These are phyloP conservation scores for Verticillium isaacii DNA, from an alignment of 2,329 filamentous ascomycete genomes.

Conservation along the genomic window DNA sequence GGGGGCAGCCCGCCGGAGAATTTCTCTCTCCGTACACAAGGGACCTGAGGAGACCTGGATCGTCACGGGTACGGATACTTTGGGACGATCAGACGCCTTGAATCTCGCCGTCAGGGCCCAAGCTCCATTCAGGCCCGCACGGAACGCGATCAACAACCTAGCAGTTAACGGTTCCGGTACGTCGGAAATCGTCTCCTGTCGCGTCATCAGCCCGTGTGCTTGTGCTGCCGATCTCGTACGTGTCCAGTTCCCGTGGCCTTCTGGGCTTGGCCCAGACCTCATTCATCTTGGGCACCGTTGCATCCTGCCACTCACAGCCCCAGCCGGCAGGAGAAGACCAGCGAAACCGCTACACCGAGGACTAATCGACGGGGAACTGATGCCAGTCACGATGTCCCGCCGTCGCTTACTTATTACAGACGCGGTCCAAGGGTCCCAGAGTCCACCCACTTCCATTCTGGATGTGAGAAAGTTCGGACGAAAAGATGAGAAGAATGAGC, in stretches of 20 bases:
- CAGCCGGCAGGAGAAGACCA: background rate
- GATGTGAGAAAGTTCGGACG: constrained; percentile 1
- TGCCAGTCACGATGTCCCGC: background rate
- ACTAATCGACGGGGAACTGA: background rate
- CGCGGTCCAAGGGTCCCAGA: background rate
- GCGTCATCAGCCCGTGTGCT: background rate
- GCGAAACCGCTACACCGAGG: background rate
- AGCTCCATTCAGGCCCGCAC: background rate
- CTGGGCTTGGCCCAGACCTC: background rate
- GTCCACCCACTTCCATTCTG: background rate
- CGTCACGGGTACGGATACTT: background rate
- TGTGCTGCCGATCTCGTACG: background rate
- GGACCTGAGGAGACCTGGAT: background rate
- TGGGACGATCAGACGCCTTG: background rate
- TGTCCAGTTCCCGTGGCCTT: background rate
- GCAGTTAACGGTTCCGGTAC: background rate
- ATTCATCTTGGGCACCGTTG: background rate
- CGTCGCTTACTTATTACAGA: background rate
- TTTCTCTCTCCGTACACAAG: constrained; percentile 8
- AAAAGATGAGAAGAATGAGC: constrained; percentile 4
- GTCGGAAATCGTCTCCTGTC: background rate
- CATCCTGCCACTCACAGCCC: background rate
- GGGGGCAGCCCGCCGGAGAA: constrained; percentile 20
- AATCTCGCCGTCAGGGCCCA: background rate
- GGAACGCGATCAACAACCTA: background rate